Percentiles rank a stretch among this genome's conserved stretches.
Evolutionary conservation across 2,329 filamentous ascomycete species (phyloP).

Genomic region (Aureobasidium uvarum): DNA sequence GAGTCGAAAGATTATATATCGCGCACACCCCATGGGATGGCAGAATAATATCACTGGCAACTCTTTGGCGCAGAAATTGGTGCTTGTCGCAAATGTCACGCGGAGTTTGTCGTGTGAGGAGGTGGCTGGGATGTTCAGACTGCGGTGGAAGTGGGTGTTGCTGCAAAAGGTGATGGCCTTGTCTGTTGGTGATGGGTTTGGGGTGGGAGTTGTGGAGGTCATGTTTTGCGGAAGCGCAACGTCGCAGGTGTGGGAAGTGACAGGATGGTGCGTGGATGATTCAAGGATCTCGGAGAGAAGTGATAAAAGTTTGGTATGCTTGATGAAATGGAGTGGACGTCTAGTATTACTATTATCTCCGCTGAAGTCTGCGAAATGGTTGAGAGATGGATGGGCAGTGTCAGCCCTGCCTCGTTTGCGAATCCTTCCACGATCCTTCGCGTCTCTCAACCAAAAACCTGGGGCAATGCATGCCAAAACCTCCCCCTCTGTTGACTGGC

Average conservation of each 20-base stretch:
- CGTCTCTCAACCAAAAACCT: background rate
- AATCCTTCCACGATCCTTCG: background rate
- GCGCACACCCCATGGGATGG: slow-evolving; percentile 42
- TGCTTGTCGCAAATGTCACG: slow-evolving; percentile 38
- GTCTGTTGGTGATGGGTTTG: background rate
- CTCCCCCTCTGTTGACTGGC: background rate
- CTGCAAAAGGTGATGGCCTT: slow-evolving; percentile 28
- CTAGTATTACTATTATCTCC: background rate
- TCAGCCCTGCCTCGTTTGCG: background rate
- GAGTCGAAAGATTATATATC: slow-evolving; percentile 36
- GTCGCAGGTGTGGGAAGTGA: too few species aligned
- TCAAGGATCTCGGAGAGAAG: too few species aligned
- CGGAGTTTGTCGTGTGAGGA: slow-evolving; percentile 31
- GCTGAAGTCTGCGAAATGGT: background rate
- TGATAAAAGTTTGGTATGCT: too few species aligned
- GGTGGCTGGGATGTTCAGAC: slow-evolving; percentile 34
- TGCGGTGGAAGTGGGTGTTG: slow-evolving; percentile 32
- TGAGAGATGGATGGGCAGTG: background rate
- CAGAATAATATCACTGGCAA: slow-evolving; percentile 41
- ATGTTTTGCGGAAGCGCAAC: background rate
- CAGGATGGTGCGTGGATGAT: too few species aligned
- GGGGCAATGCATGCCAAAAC: background rate
- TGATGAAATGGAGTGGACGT: too few species aligned
- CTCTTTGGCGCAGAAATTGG: slow-evolving; percentile 33
- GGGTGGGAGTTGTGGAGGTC: background rate